Evolutionary conservation across 106 monocot species (phyloP).

Genomic region (Gastrodia elata): DNA sequence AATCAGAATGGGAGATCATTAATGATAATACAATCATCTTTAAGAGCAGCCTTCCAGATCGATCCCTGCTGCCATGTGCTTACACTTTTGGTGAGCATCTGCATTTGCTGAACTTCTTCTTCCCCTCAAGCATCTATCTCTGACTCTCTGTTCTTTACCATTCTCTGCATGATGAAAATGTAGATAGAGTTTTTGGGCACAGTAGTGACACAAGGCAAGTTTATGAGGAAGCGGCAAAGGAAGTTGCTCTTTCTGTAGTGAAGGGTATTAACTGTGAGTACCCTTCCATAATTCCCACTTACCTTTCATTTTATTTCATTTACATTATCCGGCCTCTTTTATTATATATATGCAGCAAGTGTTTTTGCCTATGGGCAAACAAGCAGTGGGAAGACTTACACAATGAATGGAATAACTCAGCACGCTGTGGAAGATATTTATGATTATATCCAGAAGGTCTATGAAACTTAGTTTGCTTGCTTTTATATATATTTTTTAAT

Average conservation of each 20-base stretch:
- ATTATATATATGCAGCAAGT: neutral
- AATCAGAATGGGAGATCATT: slow-evolving; percentile 55
- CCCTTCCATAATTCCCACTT: neutral
- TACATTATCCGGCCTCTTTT: neutral
- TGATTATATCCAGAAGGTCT: slow-evolving; percentile 5
- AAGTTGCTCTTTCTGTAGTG: slow-evolving; percentile 13
- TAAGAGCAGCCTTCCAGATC: slow-evolving; percentile 32
- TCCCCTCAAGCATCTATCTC: neutral
- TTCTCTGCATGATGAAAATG: neutral
- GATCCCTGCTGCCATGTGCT: slow-evolving; percentile 33
- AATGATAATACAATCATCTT: slow-evolving; percentile 39
- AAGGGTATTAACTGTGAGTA: slow-evolving; percentile 19
- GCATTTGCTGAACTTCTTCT: neutral
- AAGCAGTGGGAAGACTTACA: slow-evolving; percentile 12
- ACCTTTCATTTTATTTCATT: neutral
- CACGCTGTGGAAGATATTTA: slow-evolving; percentile 8
- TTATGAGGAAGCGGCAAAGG: slow-evolving; percentile 18
- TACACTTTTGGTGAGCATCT: slow-evolving; percentile 48
- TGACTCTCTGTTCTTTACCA: neutral
- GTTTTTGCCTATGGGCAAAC: slow-evolving; percentile 16
- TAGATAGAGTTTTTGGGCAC: slow-evolving; percentile 11
- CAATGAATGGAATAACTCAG: slow-evolving; percentile 14
- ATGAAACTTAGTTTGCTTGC: neutral
- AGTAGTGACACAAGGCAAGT: slow-evolving; percentile 2
- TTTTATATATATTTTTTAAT: too few species aligned